Evolutionary conservation across 371 early-diverging fungal species (phyloP), one percentile per base, ranked within the genome.

Genomic region (Zychaea mexicana): DNA sequence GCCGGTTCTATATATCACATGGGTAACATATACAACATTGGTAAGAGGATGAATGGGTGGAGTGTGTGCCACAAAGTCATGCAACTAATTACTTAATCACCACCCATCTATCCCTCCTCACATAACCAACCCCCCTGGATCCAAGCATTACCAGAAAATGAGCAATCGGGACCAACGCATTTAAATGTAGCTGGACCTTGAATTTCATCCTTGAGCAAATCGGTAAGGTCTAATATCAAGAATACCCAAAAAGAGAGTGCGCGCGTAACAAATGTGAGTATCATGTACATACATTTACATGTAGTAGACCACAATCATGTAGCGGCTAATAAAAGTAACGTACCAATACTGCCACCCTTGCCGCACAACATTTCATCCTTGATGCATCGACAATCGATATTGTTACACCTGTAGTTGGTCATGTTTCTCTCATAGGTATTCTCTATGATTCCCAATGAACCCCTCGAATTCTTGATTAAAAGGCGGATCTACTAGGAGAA

Each of bases 301-400:
- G n/a, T n/a, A n/a, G n/a, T n/a, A n/a, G n/a, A n/a, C n/a, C n/a
- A n/a, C n/a, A n/a, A n/a, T n/a, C n/a, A n/a, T n/a, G n/a, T n/a
- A 15, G 15, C 38, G 9, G 38, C 38, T 15, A 30, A 55, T 27
- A 2, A 31, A 27, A 2, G 13, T 28, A 1, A 68, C 75, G 58
- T 76, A 86, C 84, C 88, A 61, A 94, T 88, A 24, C 84, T 81
- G 13, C 91, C 90, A 54, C 88, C 89, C 67, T 91, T 88, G 17
- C 92, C 93, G 54, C 94, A 94, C 15, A 94, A 70, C 78, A 92
- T 85, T 52, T 88, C 84, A 24, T 85, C 92, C 3, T 87, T 85
- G 27, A 91, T 85, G 58, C 94, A 94, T 19, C 79, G 71, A 60
- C 94, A 94, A 38, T 82, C 81, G 61, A 94, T 89, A 13, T 78